Base-by-base conservation (phyloP, 495 filamentous ascomycete species). In the Penicillium subrubescens region DNA sequence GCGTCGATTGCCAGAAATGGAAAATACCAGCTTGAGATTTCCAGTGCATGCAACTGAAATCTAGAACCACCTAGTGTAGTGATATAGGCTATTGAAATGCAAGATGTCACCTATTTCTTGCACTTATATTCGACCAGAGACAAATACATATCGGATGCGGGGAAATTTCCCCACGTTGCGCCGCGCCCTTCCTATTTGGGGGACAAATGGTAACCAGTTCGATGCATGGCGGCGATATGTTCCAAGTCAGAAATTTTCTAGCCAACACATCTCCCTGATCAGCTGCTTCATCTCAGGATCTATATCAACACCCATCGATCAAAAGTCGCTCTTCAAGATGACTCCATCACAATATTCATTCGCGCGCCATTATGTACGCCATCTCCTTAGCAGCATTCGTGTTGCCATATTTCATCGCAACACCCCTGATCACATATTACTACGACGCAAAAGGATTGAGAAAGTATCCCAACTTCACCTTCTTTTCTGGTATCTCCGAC, bases 371-470 rank as follows among this genome's bases (percentile, higher is more conserved):
- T 8, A 62, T 62, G 60, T 62, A 56, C 37, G 50, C 35, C 15
- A 8, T 56, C 60, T 37, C 35, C 17, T 53, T 61, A 35, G 21
- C 60, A 41, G 25, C 77, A 21, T 21, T 75, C 34, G 19, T 58
- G 12, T 33, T 55, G 6, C 21, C 4, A n/a, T 78, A 75, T 54
- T 79, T 75, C 60, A 60, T 79, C 34, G 41, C 76, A 46, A 65
- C 37, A 34, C 75, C 79, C 1, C 50, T 75, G 39, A 46, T 73
- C 29, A 55, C 65, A n/a, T 81, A 79, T 56, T 75, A 76, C 55
- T 62, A 68, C 4, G 79, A 81, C 62, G 66, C 71, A 2, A 81
- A 81, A 60, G 71, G 73, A 12, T 73, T 82, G 8, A 73, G 81
- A n/a, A 74, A 73, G 37, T 84, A 77, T 59, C 81, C 78, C 15